Conservation (phyloP, 2,329 filamentous ascomycete species). For the Fusarium sp. region DNA sequence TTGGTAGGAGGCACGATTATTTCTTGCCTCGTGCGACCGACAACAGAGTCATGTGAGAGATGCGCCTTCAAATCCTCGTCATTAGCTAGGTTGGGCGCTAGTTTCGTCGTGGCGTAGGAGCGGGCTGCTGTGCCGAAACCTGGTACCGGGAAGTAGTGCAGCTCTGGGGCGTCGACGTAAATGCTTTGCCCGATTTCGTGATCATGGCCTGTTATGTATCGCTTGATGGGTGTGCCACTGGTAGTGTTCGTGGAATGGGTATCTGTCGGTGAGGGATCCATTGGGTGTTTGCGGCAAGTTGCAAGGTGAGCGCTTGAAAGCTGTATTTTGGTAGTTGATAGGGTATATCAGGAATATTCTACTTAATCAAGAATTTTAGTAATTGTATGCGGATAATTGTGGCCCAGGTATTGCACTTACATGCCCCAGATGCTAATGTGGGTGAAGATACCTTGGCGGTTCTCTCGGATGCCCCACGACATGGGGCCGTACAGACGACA, state of each 20-base stretch:
- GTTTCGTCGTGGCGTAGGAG: constrained; percentile 8
- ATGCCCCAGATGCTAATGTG: not conserved
- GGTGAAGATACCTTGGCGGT: not conserved
- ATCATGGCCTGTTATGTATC: constrained; percentile 11
- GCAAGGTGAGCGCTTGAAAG: not conserved
- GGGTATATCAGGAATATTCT: not conserved
- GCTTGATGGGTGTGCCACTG: not conserved
- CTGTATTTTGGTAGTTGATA: not conserved
- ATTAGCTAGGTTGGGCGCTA: not conserved
- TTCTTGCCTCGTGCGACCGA: not conserved
- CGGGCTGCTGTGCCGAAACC: constrained; percentile 10
- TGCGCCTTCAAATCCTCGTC: constrained; percentile 4
- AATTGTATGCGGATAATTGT: not conserved
- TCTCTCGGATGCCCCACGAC: not conserved
- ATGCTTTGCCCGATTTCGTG: not conserved
- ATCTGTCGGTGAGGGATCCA: not conserved
- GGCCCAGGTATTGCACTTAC: not conserved
- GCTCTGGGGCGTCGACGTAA: not conserved
- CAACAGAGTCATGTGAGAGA: not conserved
- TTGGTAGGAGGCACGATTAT: constrained; percentile 1
- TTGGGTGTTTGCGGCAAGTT: not conserved
- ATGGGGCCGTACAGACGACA: not conserved
- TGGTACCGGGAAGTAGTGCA: not conserved
- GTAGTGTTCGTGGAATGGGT: not conserved
- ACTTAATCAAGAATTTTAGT: not conserved